Percentiles rank a stretch among this genome's conserved stretches.
phyloP scores from a whole-genome alignment of 2,329 filamentous ascomycete genomes.

The Akanthomyces dipterigenus region DNA sequence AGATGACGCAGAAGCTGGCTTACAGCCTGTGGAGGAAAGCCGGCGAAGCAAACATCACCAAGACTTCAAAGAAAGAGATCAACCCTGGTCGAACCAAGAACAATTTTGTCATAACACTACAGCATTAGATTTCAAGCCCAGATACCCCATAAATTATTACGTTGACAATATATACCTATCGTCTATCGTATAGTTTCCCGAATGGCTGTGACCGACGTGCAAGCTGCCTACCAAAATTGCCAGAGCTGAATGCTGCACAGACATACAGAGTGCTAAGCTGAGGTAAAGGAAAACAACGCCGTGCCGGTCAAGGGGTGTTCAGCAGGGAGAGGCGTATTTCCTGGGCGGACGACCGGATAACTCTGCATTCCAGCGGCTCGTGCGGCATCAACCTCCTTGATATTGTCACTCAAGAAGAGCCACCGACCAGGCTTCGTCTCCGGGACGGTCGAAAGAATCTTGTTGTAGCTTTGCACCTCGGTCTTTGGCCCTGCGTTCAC shows the following conservation, averaged over 20 bases:
- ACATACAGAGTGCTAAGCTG: not conserved
- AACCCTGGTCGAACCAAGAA: slow-evolving; percentile 72
- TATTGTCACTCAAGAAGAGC: slow-evolving; percentile 78
- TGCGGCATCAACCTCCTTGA: slow-evolving; percentile 60
- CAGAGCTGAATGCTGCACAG: no score
- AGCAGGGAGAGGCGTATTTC: slow-evolving; percentile 57
- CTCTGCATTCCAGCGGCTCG: slow-evolving; percentile 56
- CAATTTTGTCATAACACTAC: slow-evolving; percentile 79
- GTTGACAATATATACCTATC: not conserved
- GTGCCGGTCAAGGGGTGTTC: slow-evolving; percentile 33
- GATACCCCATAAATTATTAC: not conserved
- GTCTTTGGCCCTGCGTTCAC: slow-evolving; percentile 72
- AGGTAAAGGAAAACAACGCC: slow-evolving; percentile 21
- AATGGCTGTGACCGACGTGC: not conserved
- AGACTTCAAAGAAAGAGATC: slow-evolving; percentile 60
- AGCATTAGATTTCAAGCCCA: slow-evolving; percentile 18
- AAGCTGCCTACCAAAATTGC: not conserved
- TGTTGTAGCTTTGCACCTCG: slow-evolving; percentile 58
- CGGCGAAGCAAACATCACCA: slow-evolving; percentile 3
- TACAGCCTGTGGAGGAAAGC: slow-evolving; percentile 77
- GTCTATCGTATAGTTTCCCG: not conserved
- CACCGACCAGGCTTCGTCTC: slow-evolving; percentile 45
- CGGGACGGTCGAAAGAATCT: slow-evolving; percentile 45
- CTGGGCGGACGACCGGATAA: slow-evolving; percentile 57
- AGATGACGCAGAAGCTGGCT: slow-evolving; percentile 74